phyloP scores from a whole-genome alignment of 140 eudicot species.

The Stevia rebaudiana region DNA sequence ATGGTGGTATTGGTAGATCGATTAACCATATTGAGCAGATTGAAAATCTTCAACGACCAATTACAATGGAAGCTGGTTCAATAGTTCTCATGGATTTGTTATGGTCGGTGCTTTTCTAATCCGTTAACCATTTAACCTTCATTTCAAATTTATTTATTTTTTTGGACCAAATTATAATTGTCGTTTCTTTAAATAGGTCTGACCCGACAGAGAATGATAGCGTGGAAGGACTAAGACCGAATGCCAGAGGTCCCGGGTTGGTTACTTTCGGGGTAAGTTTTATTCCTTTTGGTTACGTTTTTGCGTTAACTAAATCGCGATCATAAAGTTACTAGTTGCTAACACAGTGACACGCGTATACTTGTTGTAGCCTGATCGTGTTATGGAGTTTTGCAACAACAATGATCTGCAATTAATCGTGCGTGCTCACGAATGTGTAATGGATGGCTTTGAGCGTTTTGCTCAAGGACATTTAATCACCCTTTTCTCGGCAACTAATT shows the following conservation, averaged over 20 bases:
- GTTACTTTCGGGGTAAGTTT: conserved; percentile 83
- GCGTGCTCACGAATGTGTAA: conserved; percentile 89
- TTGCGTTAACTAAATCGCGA: background rate
- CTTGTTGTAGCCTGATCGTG: conserved; percentile 84
- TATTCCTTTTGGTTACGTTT: background rate
- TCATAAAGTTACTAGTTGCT: background rate
- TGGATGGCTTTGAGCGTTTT: conserved; percentile 98
- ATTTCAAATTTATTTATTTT: background rate
- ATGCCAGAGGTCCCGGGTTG: conserved; percentile 97
- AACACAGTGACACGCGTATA: too few relatives aligned
- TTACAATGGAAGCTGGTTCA: conserved; percentile 96
- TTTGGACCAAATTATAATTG: background rate
- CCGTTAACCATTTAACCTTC: background rate
- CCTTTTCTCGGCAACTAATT: conserved; percentile 93
- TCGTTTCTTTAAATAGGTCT: conserved; percentile 52
- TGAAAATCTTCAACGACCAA: conserved; percentile 82
- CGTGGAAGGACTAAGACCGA: conserved; percentile 92
- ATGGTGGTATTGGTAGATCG: conserved; percentile 98
- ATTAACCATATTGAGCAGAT: conserved; percentile 89
- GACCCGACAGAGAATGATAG: conserved; percentile 96
- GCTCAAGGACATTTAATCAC: conserved; percentile 94
- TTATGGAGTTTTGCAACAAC: conserved; percentile 91
- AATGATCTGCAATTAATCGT: conserved; percentile 91
- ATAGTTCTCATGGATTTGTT: conserved; percentile 90
- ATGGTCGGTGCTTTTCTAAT: conserved; percentile 42